These are phyloP conservation scores for Hygrophorus russula DNA, from an alignment of 768 basidiomycete species.

Conservation along the genomic window DNA sequence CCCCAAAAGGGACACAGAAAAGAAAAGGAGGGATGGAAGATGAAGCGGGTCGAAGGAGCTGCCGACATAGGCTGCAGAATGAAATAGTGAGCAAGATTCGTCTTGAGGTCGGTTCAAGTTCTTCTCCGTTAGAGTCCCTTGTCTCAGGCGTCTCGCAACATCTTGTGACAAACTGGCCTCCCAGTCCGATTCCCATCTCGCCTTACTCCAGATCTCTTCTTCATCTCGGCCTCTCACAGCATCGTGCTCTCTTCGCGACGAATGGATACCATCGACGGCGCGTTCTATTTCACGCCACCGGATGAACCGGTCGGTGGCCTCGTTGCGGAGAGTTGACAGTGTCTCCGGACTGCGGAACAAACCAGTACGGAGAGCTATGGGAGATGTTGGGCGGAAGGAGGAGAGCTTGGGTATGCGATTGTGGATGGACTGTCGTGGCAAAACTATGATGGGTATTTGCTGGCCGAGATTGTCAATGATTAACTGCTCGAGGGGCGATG, in stretches of 20 bases:
- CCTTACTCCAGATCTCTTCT: conserved; percentile 41
- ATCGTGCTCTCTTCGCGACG: conserved; percentile 14
- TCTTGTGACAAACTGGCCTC: conserved; percentile 53
- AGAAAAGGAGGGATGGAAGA: conserved; percentile 48
- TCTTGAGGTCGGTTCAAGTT: neutral
- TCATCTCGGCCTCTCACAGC: conserved; percentile 5
- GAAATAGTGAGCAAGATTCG: neutral
- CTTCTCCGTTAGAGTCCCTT: conserved; percentile 20
- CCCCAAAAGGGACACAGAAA: conserved; percentile 49
- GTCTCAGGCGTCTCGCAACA: conserved; percentile 39
- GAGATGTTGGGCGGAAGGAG: conserved; percentile 42
- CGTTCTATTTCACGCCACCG: conserved; percentile 64
- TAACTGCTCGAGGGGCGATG: conserved; percentile 24
- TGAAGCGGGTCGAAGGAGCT: conserved; percentile 50
- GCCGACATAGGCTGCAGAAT: neutral
- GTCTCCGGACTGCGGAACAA: conserved; percentile 58
- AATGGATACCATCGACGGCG: conserved; percentile 33
- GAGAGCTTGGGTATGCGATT: conserved; percentile 30
- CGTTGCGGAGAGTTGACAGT: conserved; percentile 41
- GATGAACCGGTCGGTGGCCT: conserved; percentile 60
- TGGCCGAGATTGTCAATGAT: conserved; percentile 38
- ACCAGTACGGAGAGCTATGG: conserved; percentile 41
- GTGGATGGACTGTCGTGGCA: conserved; percentile 29
- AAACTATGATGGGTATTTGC: conserved; percentile 46
- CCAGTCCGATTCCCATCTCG: conserved; percentile 57